Conservation (phyloP, 495 filamentous ascomycete genomes). For the Aspergillus bridgeri region DNA sequence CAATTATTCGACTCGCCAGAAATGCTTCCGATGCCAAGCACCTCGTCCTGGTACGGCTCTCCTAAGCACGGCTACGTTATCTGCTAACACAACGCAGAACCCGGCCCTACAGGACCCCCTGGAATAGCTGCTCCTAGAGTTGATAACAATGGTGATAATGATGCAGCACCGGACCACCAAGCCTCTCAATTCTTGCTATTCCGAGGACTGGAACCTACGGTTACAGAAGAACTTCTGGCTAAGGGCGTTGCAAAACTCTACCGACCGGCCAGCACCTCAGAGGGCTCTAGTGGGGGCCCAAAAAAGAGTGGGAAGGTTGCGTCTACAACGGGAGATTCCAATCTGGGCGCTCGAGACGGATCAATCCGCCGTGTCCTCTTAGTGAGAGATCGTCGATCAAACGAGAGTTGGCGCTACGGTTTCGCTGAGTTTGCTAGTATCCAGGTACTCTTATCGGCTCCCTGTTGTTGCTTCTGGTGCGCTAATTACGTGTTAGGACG, state of each 20-base stretch:
- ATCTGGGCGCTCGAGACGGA: slow-evolving; percentile 71
- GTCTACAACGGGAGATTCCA: slow-evolving; percentile 69
- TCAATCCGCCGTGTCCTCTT: slow-evolving; percentile 75
- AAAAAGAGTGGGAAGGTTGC: slow-evolving; percentile 65
- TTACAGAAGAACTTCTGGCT: slow-evolving; percentile 74
- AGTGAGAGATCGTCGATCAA: slow-evolving; percentile 67
- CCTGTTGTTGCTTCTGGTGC: background rate
- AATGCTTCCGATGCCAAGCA: slow-evolving; percentile 73
- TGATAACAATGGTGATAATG: slow-evolving; percentile 72
- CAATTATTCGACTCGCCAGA: slow-evolving; percentile 66
- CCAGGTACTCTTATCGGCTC: slow-evolving; percentile 34
- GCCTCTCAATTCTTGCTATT: slow-evolving; percentile 82
- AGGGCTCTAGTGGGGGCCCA: slow-evolving; percentile 18
- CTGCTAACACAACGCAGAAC: slow-evolving; percentile 22
- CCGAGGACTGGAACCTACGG: slow-evolving; percentile 66
- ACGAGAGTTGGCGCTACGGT: slow-evolving; percentile 82
- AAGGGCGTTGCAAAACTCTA: slow-evolving; percentile 79
- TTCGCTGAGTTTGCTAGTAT: slow-evolving; percentile 83
- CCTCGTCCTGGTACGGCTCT: slow-evolving; percentile 61
- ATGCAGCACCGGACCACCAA: slow-evolving; percentile 68
- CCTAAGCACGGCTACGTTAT: background rate
- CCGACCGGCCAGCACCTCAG: slow-evolving; percentile 37
- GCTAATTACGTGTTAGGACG: slow-evolving; percentile 55
- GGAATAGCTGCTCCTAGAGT: slow-evolving; percentile 36
- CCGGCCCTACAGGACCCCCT: slow-evolving; percentile 25